A percentile compares a stretch with the other conserved stretches of the same genome.
Evolutionary conservation across 2,329 filamentous ascomycete genomes (phyloP).

Genomic region (Alternaria incomplexa): DNA sequence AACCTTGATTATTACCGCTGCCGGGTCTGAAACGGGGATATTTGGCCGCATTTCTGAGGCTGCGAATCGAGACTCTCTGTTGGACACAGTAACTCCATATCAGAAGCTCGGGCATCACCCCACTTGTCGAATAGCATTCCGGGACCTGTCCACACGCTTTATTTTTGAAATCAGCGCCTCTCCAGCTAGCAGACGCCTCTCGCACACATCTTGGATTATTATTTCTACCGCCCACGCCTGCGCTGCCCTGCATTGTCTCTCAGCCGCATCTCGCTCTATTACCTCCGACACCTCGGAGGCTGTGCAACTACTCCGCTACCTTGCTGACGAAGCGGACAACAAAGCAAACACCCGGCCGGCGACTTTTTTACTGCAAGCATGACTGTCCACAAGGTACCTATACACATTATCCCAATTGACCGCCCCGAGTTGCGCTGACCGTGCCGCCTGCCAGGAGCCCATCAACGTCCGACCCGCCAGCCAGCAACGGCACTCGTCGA

Average conservation of each 20-base stretch:
- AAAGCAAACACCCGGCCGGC: slow-evolving; percentile 19
- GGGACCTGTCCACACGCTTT: slow-evolving; percentile 31
- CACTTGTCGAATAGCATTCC: slow-evolving; percentile 33
- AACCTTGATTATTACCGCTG: not conserved
- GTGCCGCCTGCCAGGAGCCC: slow-evolving; percentile 40
- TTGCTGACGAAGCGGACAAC: slow-evolving; percentile 21
- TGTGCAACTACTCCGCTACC: slow-evolving; percentile 26
- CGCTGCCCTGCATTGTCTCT: slow-evolving; percentile 26
- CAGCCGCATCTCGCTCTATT: slow-evolving; percentile 26
- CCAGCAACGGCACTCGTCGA: slow-evolving; percentile 53
- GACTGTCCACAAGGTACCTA: slow-evolving; percentile 48
- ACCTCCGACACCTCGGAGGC: slow-evolving; percentile 23
- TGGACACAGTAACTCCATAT: slow-evolving; percentile 26
- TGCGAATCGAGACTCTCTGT: slow-evolving; percentile 18
- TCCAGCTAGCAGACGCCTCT: slow-evolving; percentile 14
- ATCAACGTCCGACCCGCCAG: slow-evolving; percentile 52
- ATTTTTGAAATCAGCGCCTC: slow-evolving; percentile 20
- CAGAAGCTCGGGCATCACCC: slow-evolving; percentile 26
- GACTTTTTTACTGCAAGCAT: slow-evolving; percentile 29
- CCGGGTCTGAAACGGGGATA: slow-evolving; percentile 16
- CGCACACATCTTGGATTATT: slow-evolving; percentile 18
- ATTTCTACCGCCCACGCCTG: slow-evolving; percentile 15
- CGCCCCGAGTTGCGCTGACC: slow-evolving; percentile 37
- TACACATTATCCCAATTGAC: slow-evolving; percentile 4
- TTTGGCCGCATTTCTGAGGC: slow-evolving; percentile 20